Percentiles rank a stretch among this genome's conserved stretches.
These are phyloP conservation scores for Fusarium nelsonii DNA, from an alignment of 2,329 filamentous ascomycete species.

Conservation along the genomic window DNA sequence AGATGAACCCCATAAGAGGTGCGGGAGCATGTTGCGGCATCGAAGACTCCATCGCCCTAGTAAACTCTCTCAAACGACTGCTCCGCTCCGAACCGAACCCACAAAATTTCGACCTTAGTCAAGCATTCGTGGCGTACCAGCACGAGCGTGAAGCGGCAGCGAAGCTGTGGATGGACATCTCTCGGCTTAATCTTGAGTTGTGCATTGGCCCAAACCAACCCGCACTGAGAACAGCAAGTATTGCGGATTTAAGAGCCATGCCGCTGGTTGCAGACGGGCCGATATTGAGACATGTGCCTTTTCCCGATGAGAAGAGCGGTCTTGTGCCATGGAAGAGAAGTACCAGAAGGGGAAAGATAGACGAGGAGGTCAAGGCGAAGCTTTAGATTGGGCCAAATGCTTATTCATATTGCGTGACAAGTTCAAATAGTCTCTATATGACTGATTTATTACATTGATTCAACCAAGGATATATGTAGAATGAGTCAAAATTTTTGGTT, in stretches of 20 bases:
- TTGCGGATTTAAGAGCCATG: conserved; percentile 11
- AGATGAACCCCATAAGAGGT: conserved; percentile 33
- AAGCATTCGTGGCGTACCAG: conserved; percentile 16
- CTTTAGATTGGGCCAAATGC: not conserved
- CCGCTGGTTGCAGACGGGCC: conserved; percentile 21
- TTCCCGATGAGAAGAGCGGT: not conserved
- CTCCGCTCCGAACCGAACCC: conserved; percentile 6
- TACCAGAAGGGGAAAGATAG: not conserved
- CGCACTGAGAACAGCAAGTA: not conserved
- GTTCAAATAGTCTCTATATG: too few species aligned
- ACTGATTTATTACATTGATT: too few species aligned
- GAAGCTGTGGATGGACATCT: conserved; percentile 22
- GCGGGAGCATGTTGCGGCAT: conserved; percentile 29
- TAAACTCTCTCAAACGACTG: conserved; percentile 2
- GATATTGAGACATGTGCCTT: conserved; percentile 8
- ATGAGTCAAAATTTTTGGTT: too few species aligned
- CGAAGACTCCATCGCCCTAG: conserved; percentile 19
- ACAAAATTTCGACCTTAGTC: not conserved
- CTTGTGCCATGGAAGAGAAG: conserved; percentile 18
- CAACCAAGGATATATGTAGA: too few species aligned
- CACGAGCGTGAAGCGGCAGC: conserved; percentile 13
- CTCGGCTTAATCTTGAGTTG: conserved; percentile 12
- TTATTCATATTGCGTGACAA: too few species aligned
- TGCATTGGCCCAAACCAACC: conserved; percentile 21
- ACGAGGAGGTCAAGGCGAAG: not conserved